Percentiles rank a stretch among this genome's conserved stretches.
These are phyloP conservation scores for Oryza nivara DNA, from an alignment of 176 grass and related monocot species.

Conservation along the genomic window DNA sequence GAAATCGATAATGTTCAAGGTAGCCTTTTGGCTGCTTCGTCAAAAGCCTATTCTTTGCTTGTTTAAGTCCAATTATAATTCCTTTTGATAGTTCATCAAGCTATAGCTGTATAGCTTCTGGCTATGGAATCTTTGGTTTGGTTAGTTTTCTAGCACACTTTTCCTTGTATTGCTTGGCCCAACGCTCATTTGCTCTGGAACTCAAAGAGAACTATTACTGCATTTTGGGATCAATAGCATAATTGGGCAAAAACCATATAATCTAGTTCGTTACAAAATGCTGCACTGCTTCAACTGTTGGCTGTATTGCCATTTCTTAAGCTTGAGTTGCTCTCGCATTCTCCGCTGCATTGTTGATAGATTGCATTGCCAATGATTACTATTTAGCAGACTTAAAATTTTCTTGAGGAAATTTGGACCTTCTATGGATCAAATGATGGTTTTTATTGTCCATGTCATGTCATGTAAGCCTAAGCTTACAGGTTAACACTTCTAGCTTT, in stretches of 20 bases:
- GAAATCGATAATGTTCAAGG: constrained; percentile 13
- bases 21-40: not conserved
- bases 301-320: not conserved
- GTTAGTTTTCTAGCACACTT: constrained; percentile 5
- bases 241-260: not conserved
- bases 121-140: constrained; percentile 5
- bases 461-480: constrained; percentile 6
- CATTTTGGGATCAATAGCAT: not conserved
- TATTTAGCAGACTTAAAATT: not conserved
- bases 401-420: not conserved
- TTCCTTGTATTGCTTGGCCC: not conserved
- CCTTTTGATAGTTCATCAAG: not conserved
- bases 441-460: constrained; percentile 1
- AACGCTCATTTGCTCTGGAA: constrained; percentile 9
- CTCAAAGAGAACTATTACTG: not conserved
- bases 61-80: not conserved
- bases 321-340: not conserved
- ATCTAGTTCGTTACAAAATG: not conserved
- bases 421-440: not conserved
- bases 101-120: not conserved
- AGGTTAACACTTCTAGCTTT: constrained; percentile 21
- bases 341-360: not conserved
- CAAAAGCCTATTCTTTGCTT: not conserved
- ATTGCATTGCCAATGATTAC: not conserved
- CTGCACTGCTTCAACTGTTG: not conserved